Base-by-base conservation (phyloP, 345 rosid genomes). In the Rhizophora mangle region DNA sequence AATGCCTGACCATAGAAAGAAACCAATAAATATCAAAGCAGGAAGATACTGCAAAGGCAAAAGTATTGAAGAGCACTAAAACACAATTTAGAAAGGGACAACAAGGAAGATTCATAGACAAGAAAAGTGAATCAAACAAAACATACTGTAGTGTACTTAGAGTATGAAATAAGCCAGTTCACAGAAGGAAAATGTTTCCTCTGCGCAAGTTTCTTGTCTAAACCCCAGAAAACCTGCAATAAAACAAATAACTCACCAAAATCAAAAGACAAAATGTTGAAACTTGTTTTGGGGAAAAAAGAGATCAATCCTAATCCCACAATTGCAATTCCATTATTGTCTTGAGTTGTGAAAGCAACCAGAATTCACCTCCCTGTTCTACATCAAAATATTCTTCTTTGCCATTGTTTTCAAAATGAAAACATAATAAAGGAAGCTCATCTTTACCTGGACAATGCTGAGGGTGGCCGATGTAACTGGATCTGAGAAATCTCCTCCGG, bases 391-490 rank as follows among this genome's bases (percentile, higher is more conserved):
- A 13, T 43, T 43, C 49, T 43, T 43, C 49, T 43, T 43, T 43
- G 49, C 8, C 27, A 11, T 26, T 31, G 22, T 51, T 64, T 54
- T n/a, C 52, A 72, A 21, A 20, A 47, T 57, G 10, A 64, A 32
- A 20, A n/a, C 27, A 66, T 64, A 3, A 22, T 69, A 67, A 58
- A 24, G 49, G 36, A 51, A 76, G 43, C 22, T 59, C n/a, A 60
- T 56, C 54, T 51, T 64, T 78, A 92, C 99, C 99, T 96, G 99
- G 68, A 96, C 99, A 73, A 96, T 96, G 78, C 98, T 88, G 71
- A 96, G 99, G 57, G 99, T 96, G 53, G 99, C 99, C 76, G 99
- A 90, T 62, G 99, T 95, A 64, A 92, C 99, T 39, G 98, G 99
- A 78, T 95, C 98, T 11, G 99, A 95, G 83, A 95, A 95, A 83